A percentile compares a stretch with the other conserved stretches of the same genome.
Evolutionary conservation across 805 yeast species (phyloP).

Genomic region (Crinitomyces ghanaensis): DNA sequence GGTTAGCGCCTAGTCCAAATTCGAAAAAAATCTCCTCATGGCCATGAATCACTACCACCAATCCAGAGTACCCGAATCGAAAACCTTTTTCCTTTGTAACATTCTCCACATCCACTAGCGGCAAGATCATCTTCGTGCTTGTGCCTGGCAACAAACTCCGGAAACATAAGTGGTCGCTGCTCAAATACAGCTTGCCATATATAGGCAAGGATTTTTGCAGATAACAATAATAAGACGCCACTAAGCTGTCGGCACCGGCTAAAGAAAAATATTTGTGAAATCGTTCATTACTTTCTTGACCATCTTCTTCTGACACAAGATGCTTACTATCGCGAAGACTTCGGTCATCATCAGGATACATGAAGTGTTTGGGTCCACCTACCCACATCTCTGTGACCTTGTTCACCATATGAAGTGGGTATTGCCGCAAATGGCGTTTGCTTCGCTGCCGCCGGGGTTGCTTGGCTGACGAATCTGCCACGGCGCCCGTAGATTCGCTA

Average conservation of each 20-base stretch:
- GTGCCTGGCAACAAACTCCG: conserved; percentile 70
- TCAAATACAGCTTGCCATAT: conserved; percentile 74
- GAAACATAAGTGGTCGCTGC: conserved; percentile 61
- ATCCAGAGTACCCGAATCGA: conserved; percentile 55
- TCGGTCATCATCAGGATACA: conserved; percentile 14
- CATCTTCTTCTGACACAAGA: conserved; percentile 34
- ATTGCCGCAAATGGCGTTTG: too few relatives aligned
- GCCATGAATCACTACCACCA: conserved; percentile 59
- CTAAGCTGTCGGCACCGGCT: conserved; percentile 36
- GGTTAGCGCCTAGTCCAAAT: conserved; percentile 30
- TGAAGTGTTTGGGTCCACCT: conserved; percentile 53
- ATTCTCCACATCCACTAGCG: conserved; percentile 59
- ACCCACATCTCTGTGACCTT: conserved; percentile 42
- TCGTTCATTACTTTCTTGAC: conserved; percentile 40
- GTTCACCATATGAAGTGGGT: conserved; percentile 19
- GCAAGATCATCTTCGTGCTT: conserved; percentile 71
- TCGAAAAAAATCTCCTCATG: conserved; percentile 71
- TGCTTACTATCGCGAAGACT: conserved; percentile 34
- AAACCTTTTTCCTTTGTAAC: conserved; percentile 58
- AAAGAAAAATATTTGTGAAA: conserved; percentile 60
- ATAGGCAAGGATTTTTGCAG: conserved; percentile 61
- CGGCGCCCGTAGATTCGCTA: conserved; percentile 9
- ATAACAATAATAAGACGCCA: conserved; percentile 62
- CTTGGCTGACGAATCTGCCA: too few relatives aligned
- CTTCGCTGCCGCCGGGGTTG: conserved; percentile 7